Conservation (phyloP, 768 basidiomycete species). For the Paxillus ammoniavirescens region DNA sequence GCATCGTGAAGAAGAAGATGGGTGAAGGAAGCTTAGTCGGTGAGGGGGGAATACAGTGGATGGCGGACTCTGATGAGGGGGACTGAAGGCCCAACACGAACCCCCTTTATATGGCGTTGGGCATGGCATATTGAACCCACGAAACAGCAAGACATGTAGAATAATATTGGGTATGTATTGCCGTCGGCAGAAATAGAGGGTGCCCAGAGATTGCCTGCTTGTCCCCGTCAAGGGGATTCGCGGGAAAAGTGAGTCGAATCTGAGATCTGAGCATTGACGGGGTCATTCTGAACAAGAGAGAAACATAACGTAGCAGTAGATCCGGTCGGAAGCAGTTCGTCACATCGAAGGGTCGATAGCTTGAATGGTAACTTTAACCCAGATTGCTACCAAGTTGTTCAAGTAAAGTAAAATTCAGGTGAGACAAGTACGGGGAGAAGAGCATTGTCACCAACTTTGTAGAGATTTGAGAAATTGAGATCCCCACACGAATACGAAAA, state of each 20-base stretch:
- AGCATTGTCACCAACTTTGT: not conserved
- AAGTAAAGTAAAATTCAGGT: not conserved
- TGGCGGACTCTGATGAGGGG: conserved; percentile 14
- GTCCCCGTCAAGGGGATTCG: conserved; percentile 31
- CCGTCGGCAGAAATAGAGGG: conserved; percentile 32
- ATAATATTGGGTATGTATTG: conserved; percentile 24
- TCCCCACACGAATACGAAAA: conserved; percentile 16
- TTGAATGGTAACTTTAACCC: conserved; percentile 4
- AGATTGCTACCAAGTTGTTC: not conserved
- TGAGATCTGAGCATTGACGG: conserved; percentile 32
- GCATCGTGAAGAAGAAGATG: conserved; percentile 15
- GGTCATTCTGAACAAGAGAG: conserved; percentile 23
- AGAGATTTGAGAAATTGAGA: not conserved
- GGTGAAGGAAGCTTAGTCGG: not conserved
- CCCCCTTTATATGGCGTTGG: conserved; percentile 31
- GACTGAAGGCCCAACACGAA: conserved; percentile 3
- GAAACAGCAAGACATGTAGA: conserved; percentile 21
- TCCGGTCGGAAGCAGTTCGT: conserved; percentile 20
- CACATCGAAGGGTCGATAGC: conserved; percentile 8
- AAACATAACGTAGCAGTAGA: conserved; percentile 22
- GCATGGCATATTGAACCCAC: conserved; percentile 19
- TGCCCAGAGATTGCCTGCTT: conserved; percentile 30
- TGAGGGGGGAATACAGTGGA: conserved; percentile 1
- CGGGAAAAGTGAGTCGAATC: conserved; percentile 32
- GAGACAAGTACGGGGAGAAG: too few species aligned